Evolutionary conservation across 2,329 filamentous ascomycete species (phyloP).

Genomic region (Aspergillus floridensis): DNA sequence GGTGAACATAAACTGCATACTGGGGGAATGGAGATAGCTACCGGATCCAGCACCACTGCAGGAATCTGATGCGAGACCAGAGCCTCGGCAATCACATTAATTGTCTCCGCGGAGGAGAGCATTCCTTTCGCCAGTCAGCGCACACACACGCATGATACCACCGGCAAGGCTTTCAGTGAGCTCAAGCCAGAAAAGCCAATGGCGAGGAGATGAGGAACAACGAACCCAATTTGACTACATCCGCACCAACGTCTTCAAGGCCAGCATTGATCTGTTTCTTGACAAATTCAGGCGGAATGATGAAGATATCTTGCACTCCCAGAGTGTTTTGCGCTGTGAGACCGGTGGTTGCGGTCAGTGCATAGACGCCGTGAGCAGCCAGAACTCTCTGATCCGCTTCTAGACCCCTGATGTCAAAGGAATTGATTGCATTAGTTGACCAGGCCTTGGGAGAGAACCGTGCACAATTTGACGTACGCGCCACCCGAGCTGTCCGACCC

Average conservation of each 20-base stretch:
- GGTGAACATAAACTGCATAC: background rate
- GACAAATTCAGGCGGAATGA: slow-evolving; percentile 75
- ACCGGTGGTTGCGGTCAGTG: slow-evolving; percentile 92
- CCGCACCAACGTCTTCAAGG: slow-evolving; percentile 77
- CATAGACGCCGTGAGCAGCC: slow-evolving; percentile 87
- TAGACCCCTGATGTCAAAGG: slow-evolving; percentile 64
- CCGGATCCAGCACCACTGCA: slow-evolving; percentile 70
- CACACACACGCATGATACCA: background rate
- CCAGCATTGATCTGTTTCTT: slow-evolving; percentile 81
- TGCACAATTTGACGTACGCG: slow-evolving; percentile 59
- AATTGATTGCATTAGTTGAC: slow-evolving; percentile 15
- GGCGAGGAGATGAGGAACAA: background rate
- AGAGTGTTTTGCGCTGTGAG: slow-evolving; percentile 94
- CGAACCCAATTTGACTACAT: slow-evolving; percentile 87
- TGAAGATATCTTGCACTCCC: slow-evolving; percentile 77
- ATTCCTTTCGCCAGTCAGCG: slow-evolving; percentile 59
- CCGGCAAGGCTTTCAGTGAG: background rate
- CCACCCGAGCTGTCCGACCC: slow-evolving; percentile 90
- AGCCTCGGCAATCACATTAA: slow-evolving; percentile 65
- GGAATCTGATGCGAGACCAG: slow-evolving; percentile 58
- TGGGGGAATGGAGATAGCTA: slow-evolving; percentile 41
- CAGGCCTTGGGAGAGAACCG: slow-evolving; percentile 5
- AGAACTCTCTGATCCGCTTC: slow-evolving; percentile 96
- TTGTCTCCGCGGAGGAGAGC: slow-evolving; percentile 71
- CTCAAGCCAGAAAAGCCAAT: background rate